Base-by-base conservation (phyloP, 768 basidiomycete genomes). In the Phallus indusiatus region DNA sequence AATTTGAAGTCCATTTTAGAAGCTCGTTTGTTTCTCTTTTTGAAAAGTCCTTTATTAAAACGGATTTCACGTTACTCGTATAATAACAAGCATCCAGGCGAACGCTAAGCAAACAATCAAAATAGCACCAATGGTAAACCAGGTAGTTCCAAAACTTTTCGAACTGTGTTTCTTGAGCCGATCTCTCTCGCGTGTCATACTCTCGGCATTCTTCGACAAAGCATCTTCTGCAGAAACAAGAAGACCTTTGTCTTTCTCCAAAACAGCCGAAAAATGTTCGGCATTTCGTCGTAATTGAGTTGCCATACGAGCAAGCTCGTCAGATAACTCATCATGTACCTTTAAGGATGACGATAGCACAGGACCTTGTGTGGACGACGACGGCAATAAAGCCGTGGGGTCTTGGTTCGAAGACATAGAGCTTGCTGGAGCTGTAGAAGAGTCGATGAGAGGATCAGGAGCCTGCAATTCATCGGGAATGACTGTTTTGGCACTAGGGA, bases 241-340 rank as follows among this genome's bases (percentile, higher is more conserved):
- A 8, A 93, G 78, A 0, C 76, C 75, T 64, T 87, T 82, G 70
- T 97, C 94, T 57, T 84, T 84, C 47, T 75, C 83, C 1, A 98
- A 74, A 11, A 83, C 75, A 4, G 77, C 76, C 5, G 86, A 80
- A 68, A 97, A 94, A 65, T 91, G 83, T 0, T 85, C 68, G 0
- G 92, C 85, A 64, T 95, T 95, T 21, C 81, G 77, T 65, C 88
- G 90, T 53, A 98, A 82, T 67, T 93, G 91, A 10, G 83, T 75
- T 0, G 92, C 91, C 94, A 98, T 97, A 58, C 82, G 70, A 0
- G 83, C 84, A 22, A 94, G 81, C 65, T 90, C 86, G 9, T 75
- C 75, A 0, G 88, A 79, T 51, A 94, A 81, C 21, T 88, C 81
- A 54, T 90, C 81, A 22, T 94, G 92, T 1, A 66, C 66, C 24